Evolutionary conservation across 345 rosid species (phyloP).

Genomic region (Pistacia atlantica): DNA sequence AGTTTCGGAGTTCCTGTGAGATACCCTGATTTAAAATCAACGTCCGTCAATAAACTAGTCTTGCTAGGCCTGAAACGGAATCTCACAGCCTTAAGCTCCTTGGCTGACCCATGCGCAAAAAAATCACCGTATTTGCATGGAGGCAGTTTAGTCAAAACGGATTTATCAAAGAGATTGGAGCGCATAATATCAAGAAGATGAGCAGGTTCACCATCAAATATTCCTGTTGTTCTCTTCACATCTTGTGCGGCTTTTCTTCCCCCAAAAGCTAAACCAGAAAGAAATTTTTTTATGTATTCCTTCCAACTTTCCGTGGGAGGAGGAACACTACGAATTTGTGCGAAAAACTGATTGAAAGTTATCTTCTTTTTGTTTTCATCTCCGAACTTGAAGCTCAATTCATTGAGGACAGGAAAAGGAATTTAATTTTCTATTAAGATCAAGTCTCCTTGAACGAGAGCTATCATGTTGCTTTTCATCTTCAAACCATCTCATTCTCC

Average conservation of each 20-base stretch:
- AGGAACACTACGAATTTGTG: neutral
- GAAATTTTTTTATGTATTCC: neutral
- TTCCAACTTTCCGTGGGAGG: neutral
- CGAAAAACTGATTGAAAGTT: neutral
- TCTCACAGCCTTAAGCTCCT: constrained; percentile 14
- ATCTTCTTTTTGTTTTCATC: neutral
- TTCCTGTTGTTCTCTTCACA: too few species aligned
- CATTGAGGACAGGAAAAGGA: constrained; percentile 23
- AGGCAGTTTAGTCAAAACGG: too few species aligned
- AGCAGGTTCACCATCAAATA: neutral
- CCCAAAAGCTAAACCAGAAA: neutral
- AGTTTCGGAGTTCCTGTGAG: neutral
- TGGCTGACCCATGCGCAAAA: too few species aligned
- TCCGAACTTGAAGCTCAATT: neutral
- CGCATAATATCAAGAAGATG: constrained; percentile 24
- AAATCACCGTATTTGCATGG: too few species aligned
- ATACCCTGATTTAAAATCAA: neutral
- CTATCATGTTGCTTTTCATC: neutral
- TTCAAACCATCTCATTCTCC: neutral
- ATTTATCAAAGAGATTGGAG: neutral
- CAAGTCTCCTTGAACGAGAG: constrained; percentile 18
- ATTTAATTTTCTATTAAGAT: constrained; percentile 33
- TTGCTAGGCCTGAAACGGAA: neutral
- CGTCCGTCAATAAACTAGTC: neutral
- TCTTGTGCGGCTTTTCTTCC: too few species aligned